Evolutionary conservation across 805 yeast species (phyloP), one percentile per base, ranked within the genome.

Genomic region (Metschnikowia cerradonensis): DNA sequence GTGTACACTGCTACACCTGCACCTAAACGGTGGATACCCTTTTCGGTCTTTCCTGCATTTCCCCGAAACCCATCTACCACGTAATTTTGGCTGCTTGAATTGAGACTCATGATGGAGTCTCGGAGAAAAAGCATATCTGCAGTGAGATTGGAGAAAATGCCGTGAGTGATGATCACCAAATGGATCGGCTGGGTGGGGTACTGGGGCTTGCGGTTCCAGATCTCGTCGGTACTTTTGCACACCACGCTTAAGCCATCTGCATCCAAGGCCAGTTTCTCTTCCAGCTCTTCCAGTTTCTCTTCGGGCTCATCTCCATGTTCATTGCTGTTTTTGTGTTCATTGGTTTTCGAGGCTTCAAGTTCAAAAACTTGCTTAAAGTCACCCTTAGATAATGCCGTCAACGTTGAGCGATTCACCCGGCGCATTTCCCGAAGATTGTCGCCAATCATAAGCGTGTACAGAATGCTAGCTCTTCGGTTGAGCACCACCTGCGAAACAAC

Each of bases 71-170:
- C 79, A 42, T 68, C 62, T 7, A 74, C 65, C 36, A 74, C 33
- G 13, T 71, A 48, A 53, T 73, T 72, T n/a, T 71, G 75, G 19
- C 32, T 30, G 32, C 34, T 36, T 23, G 50, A 20, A 11, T 57
- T 47, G 4, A 65, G 58, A 26, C 46, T 53, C 14, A 51, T 38
- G 15, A 74, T 52, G 13, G 65, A 38, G 41, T 74, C 78, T 39
- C 70, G 70, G 19, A 74, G 36, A 43, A 68, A 73, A 31, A 74
- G 60, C 77, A 74, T 72, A 55, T 74, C 79, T 1, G 77, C 78
- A 0, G 76, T 68, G 37, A 72, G 56, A 56, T 74, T 74, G 19
- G 76, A 70, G 51, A 73, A 71, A 1, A 74, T 58, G 7, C 79
- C 79, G 57, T 74, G 79, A 3, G 78, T 74, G n/a, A 74, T 45